A percentile compares a stretch with the other conserved stretches of the same genome.
These are phyloP conservation scores for Candida methanosorbosa DNA, from an alignment of 805 yeast genomes.

Conservation along the genomic window DNA sequence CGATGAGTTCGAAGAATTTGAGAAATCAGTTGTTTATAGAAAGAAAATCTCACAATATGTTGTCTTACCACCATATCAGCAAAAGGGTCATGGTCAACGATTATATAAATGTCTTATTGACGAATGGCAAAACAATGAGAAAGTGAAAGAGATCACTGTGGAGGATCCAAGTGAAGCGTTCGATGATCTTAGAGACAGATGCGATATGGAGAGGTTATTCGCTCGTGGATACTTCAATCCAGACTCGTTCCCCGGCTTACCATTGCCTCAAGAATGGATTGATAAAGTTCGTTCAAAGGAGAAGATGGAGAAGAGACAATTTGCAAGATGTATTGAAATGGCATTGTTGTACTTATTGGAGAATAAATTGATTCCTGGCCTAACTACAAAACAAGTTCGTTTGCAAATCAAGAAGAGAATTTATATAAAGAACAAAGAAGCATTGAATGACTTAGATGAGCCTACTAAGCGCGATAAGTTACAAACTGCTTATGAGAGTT, in stretches of 20 bases:
- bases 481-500: slow-evolving; percentile 61
- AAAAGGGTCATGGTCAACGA: slow-evolving; percentile 58
- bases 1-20: slow-evolving; percentile 28
- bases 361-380: slow-evolving; percentile 18
- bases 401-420: slow-evolving; percentile 66
- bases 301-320: slow-evolving; percentile 73
- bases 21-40: slow-evolving; percentile 31
- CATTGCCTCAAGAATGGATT: slow-evolving; percentile 29
- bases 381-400: slow-evolving; percentile 32
- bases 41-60: slow-evolving; percentile 84
- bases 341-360: slow-evolving; percentile 35
- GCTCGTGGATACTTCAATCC: slow-evolving; percentile 17
- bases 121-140: slow-evolving; percentile 43
- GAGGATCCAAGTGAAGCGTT: slow-evolving; percentile 94
- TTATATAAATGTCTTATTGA: slow-evolving; percentile 51
- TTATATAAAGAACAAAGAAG: slow-evolving; percentile 73
- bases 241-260: slow-evolving; percentile 6
- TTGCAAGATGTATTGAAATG: slow-evolving; percentile 73
- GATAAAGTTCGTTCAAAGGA: slow-evolving; percentile 25
- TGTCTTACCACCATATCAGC: slow-evolving; percentile 78
- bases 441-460: slow-evolving; percentile 56
- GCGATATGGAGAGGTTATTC: slow-evolving; percentile 52
- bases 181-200: slow-evolving; percentile 82
- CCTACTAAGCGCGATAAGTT: slow-evolving; percentile 60
- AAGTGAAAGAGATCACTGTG: slow-evolving; percentile 67